Conservation (phyloP, 345 rosid species). For the Camelina hispida region DNA sequence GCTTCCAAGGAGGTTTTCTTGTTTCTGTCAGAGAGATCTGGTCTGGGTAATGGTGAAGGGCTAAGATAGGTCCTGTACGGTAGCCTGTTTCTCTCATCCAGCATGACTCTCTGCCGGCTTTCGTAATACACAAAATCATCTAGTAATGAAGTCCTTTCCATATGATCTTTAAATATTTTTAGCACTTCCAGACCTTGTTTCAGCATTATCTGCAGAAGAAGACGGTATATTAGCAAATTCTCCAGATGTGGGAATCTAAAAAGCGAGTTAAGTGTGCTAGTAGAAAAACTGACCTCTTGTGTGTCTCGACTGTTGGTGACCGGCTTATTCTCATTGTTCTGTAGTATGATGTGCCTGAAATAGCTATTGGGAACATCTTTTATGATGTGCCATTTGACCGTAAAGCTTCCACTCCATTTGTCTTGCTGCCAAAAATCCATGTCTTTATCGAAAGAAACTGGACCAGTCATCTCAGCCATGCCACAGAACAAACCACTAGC, state of each 20-base stretch:
- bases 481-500: slow-evolving; percentile 98
- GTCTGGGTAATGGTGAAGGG: slow-evolving; percentile 50
- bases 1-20: slow-evolving; percentile 35
- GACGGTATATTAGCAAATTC: not conserved
- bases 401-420: slow-evolving; percentile 97
- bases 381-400: slow-evolving; percentile 92
- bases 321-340: slow-evolving; percentile 94
- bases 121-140: slow-evolving; percentile 90
- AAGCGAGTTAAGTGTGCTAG: not conserved
- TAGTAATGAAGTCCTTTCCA: slow-evolving; percentile 66
- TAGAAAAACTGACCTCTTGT: slow-evolving; percentile 74
- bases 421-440: slow-evolving; percentile 99
- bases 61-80: slow-evolving; percentile 50
- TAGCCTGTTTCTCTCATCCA: slow-evolving; percentile 70
- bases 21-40: slow-evolving; percentile 50
- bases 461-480: slow-evolving; percentile 93
- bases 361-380: slow-evolving; percentile 80
- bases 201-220: slow-evolving; percentile 63
- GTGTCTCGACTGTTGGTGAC: slow-evolving; percentile 99
- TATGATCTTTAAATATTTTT: slow-evolving; percentile 66
- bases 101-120: slow-evolving; percentile 79
- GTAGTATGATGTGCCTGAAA: slow-evolving; percentile 82
- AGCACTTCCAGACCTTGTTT: slow-evolving; percentile 86
- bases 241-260: not conserved
- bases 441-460: slow-evolving; percentile 76